These are phyloP conservation scores for Asterella californica DNA, from an alignment of 225 moss, liverwort and hornwort species.

Conservation along the genomic window DNA sequence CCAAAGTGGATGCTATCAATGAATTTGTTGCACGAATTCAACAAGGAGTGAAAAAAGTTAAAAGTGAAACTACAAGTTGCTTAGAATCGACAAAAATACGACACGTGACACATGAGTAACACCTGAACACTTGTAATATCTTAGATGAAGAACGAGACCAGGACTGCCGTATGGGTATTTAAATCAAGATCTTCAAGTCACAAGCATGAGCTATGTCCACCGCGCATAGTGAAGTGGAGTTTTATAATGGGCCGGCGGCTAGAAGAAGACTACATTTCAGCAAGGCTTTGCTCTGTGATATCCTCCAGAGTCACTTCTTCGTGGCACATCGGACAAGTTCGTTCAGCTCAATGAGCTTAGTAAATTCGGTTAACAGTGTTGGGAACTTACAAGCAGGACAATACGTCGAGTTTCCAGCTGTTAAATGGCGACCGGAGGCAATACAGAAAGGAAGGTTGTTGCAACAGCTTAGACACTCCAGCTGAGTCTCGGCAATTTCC, in stretches of 20 bases:
- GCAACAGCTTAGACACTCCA: slow-evolving; percentile 18
- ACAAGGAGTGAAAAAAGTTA: no score
- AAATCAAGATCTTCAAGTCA: background rate
- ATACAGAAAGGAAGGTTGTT: slow-evolving; percentile 22
- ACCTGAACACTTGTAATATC: background rate
- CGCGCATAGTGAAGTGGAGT: background rate
- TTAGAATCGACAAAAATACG: no score
- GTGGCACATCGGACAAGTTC: slow-evolving; percentile 18
- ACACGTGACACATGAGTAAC: no score
- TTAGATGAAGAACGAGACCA: no score
- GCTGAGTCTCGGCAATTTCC: slow-evolving; percentile 6
- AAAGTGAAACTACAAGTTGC: no score
- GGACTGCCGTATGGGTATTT: background rate
- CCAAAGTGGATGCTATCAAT: no score
- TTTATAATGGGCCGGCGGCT: background rate
- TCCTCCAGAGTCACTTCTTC: slow-evolving; percentile 6
- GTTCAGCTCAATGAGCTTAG: slow-evolving; percentile 4
- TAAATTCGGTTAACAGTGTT: slow-evolving; percentile 2
- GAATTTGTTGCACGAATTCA: no score
- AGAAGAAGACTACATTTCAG: background rate
- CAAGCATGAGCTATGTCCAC: no score
- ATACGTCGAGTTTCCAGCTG: background rate
- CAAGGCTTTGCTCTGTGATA: background rate
- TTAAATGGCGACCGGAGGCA: slow-evolving; percentile 13
- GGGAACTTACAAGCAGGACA: slow-evolving; percentile 20